Base-by-base conservation (phyloP, 108 stramenopile genomes). In the Nitzschia sp. region DNA sequence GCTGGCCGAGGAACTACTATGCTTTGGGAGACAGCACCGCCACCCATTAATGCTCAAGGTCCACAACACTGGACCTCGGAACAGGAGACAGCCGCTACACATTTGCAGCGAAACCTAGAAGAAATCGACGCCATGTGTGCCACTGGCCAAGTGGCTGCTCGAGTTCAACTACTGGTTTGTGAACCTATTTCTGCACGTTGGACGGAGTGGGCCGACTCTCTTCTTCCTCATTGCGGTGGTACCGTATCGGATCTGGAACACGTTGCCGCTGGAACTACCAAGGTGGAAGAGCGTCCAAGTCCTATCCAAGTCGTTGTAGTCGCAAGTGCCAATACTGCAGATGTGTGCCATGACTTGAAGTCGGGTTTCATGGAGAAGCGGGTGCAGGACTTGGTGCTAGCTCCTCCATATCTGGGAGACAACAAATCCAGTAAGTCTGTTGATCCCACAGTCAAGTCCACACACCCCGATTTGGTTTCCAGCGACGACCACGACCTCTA, bases 111-210 rank as follows among this genome's bases (percentile, higher is more conserved):
- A 12, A 88, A 93, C 53, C 72, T 93, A 41, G 67, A 88, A 72
- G 92, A 93, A 54, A 88, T 93, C 61, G 82, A 93, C 76, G 78
- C 82, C 63, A 88, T 93, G 92, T 93, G 92, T 55, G 87, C 83
- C 3, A 88, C 92, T 26, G 89, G 87, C 43, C 69, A 79, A 62
- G 83, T 93, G 60, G 92, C 92, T 8, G 89, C 88, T 22, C 79
- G 92, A 14, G 84, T 93, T 8, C 89, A 90, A 74, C 67, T 93
- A 10, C 55, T 93, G 58, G 92, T 93, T 20, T 93, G 92, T 66
- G 92, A 93, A 51, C 88, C 88, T 11, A 93, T 93, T 67, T 76
- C 84, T 19, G 87, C 85, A 14, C 65, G 73, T 10, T 93, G 92
- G 92, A 90, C 87, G 6, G 92, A 93, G 67, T 93, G 92, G 92